Evolutionary conservation across 176 grass and related monocot genomes (phyloP).

Genomic region (Cymbopogon citratus): DNA sequence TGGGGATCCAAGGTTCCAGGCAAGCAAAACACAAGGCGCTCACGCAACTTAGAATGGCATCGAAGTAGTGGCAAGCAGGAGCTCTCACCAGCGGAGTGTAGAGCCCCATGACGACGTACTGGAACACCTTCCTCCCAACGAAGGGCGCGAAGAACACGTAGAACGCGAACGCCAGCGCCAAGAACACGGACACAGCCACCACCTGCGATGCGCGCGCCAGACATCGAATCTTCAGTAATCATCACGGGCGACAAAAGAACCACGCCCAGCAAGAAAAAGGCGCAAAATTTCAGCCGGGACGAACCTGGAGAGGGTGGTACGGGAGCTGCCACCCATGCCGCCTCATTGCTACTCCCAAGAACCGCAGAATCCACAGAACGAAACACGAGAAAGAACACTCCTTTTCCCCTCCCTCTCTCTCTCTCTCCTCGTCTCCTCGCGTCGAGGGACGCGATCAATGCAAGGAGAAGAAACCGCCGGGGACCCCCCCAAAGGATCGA

Average conservation of each 20-base stretch:
- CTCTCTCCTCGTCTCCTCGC: too few species aligned
- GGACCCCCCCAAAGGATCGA: neutral
- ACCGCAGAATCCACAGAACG: neutral
- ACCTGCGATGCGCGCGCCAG: slow-evolving; percentile 42
- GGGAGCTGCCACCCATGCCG: slow-evolving; percentile 96
- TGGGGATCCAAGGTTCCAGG: slow-evolving; percentile 32
- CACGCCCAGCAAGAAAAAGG: neutral
- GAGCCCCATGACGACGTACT: slow-evolving; percentile 64
- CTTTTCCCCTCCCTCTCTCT: neutral
- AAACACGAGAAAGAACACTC: neutral
- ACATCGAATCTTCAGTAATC: neutral
- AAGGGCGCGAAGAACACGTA: slow-evolving; percentile 99
- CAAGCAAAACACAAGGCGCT: slow-evolving; percentile 15
- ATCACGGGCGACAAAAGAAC: neutral
- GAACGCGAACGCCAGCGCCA: slow-evolving; percentile 92
- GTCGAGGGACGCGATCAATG: slow-evolving; percentile 24
- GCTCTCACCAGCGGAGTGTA: slow-evolving; percentile 85
- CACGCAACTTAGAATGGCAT: neutral
- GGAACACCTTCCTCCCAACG: slow-evolving; percentile 74
- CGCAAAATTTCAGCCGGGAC: slow-evolving; percentile 8
- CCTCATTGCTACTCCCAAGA: slow-evolving; percentile 53
- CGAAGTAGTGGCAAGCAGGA: neutral
- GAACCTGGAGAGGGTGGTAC: slow-evolving; percentile 94
- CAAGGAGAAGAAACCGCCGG: neutral
- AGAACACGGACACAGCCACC: slow-evolving; percentile 88